Base-by-base conservation (phyloP, 768 basidiomycete genomes). In the Trametes cubensis region DNA sequence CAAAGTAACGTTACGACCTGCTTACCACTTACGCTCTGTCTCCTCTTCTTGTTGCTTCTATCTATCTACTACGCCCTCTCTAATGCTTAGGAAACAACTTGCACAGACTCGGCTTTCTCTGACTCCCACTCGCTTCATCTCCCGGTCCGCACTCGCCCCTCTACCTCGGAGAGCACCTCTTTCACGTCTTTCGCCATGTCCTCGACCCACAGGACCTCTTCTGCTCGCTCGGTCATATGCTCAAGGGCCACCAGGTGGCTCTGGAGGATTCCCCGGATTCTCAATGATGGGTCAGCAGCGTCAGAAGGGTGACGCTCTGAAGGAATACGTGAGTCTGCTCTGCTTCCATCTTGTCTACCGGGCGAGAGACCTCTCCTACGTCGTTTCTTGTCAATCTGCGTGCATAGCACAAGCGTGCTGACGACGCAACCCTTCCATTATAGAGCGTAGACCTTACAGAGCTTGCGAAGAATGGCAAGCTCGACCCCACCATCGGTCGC, bases 401-500 rank as follows among this genome's bases (percentile, higher is more conserved):
- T 34, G 34, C 34, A 11, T 11, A 34, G 5, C 11, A 11, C 34
- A 44, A 44, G 42, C 10, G 17, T 2, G 10, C 42, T 20, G 11
- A 44, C 17, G 6, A 44, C 10, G 18, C 28, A 4, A 1, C 42
- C 7, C n/a, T 41, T 26, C 6, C 28, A 0, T 21, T 28, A 0
- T 40, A 93, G 91, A 92, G 90, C 64, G 79, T 87, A 2, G 94
- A 96, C 69, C 74, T 95, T 26, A 97, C 93, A 0, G 87, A 94
- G 67, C 77, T 94, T 68, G 94, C 94, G 2, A 84, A 79, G 66
- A 78, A 88, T 38, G 94, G 95, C 28, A 94, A 95, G 71, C 78
- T 96, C 2, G 94, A 97, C 73, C 94, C 94, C 0, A 88, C 86
- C 6, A 97, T 97, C 73, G 94, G 94, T 3, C 77, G 92, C 69